Evolutionary conservation across 2,329 filamentous ascomycete genomes (phyloP), one percentile per base, ranked within the genome.

Genomic region (Fusarium heterosporum): DNA sequence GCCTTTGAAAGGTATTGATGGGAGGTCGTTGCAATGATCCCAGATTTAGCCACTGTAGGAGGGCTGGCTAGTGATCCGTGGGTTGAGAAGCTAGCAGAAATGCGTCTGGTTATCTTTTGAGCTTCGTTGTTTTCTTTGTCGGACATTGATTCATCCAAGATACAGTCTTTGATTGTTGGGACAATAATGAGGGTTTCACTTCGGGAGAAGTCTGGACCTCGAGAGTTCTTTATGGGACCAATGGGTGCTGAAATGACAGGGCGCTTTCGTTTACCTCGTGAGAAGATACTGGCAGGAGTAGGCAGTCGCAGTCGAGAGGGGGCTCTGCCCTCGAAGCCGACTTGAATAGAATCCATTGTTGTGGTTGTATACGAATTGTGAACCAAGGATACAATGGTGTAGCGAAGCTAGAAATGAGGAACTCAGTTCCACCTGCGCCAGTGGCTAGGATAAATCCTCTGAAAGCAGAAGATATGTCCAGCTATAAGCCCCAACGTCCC

Each of bases 201-300:
- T 39, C 79, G 75, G 30, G 72, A 60, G 30, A 80, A 69, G 46
- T 79, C 74, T 7, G 74, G 68, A 8, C 78, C 78, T 19, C 76
- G 73, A 10, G 74, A 78, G 65, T 72, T 78, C 59, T 75, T 78
- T 64, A 81, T 70, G 10, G 79, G 78, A 1, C 79, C 79, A 36
- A 79, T 62, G 3, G 79, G 79, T 17, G 54, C 71, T 10, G 78
- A 81, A 26, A 81, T 80, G 38, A 60, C 48, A 16, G 73, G 75
- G 3, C 72, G 70, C 26, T 69, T 73, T 49, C 55, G 64, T 52
- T 67, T 73, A 19, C 54, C 52, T 30, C 64, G 63, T 14, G 61
- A 45, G 9, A 70, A 40, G 2, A 61, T 13, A 30, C 57, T 70
- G 16, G 61, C 48, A 1, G 70, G 42, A 1, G 66, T 69, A 11